These are phyloP conservation scores for Pascua sp. DNA, from an alignment of 1,284 basidiomycete species.

Conservation along the genomic window DNA sequence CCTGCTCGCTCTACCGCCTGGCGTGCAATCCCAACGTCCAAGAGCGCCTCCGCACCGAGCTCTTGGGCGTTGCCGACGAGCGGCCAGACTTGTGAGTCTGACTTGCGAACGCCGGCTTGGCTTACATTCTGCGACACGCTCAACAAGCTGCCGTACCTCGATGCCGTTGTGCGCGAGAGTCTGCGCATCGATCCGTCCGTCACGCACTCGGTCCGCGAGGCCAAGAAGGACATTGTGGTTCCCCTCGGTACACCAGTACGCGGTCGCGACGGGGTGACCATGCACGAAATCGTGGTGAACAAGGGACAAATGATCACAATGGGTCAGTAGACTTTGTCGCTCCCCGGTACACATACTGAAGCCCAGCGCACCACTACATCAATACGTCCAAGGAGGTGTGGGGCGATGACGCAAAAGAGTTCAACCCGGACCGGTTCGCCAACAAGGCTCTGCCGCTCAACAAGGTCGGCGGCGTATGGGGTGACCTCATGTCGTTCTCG, in stretches of 20 bases:
- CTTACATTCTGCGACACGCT: constrained; percentile 30
- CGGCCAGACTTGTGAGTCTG: constrained; percentile 10
- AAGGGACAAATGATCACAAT: constrained; percentile 12
- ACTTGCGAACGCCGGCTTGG: too few species aligned
- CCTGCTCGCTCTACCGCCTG: constrained; percentile 68
- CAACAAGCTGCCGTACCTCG: constrained; percentile 54
- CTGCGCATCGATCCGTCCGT: constrained; percentile 63
- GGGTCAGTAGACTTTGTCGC: too few species aligned
- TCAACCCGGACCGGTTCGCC: constrained; percentile 59
- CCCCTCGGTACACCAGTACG: constrained; percentile 53
- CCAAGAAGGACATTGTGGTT: constrained; percentile 58
- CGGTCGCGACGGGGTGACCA: constrained; percentile 36
- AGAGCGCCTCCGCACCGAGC: constrained; percentile 55
- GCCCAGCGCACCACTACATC: constrained; percentile 27
- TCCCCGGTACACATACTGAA: too few species aligned
- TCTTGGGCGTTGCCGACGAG: constrained; percentile 40
- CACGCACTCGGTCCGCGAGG: constrained; percentile 60
- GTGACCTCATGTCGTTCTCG: constrained; percentile 62
- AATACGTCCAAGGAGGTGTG: constrained; percentile 60
- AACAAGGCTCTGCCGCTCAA: constrained; percentile 40
- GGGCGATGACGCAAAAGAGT: constrained; percentile 62
- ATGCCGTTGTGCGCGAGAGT: constrained; percentile 62
- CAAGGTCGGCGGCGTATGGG: constrained; percentile 53
- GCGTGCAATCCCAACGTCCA: constrained; percentile 57
- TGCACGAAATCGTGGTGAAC: constrained; percentile 24